Percentiles rank a stretch among this genome's conserved stretches.
phyloP scores from a whole-genome alignment of 139 green algal genomes.

The Volvox africanus region DNA sequence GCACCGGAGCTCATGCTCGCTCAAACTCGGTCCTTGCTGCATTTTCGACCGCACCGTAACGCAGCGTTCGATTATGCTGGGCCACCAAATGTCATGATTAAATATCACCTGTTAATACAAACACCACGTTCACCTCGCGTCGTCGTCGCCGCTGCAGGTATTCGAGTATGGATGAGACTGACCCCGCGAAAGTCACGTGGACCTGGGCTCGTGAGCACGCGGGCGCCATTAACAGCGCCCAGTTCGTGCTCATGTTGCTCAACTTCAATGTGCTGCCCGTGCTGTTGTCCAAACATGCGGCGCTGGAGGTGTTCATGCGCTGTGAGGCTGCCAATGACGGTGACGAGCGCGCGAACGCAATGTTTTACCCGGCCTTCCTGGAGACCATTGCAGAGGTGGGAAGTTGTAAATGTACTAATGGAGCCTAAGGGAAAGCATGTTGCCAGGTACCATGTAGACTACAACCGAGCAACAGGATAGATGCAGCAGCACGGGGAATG shows the following conservation, averaged over 20 bases:
- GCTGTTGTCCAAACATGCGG: slow-evolving; percentile 39
- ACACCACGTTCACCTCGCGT: neutral
- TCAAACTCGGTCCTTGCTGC: no score
- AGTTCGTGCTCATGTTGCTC: slow-evolving; percentile 47
- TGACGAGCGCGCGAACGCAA: slow-evolving; percentile 16
- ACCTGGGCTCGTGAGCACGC: slow-evolving; percentile 35
- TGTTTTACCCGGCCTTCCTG: slow-evolving; percentile 40
- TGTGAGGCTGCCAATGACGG: slow-evolving; percentile 39
- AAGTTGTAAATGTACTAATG: no score
- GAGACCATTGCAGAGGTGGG: slow-evolving; percentile 40
- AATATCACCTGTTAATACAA: no score
- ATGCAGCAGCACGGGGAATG: no score
- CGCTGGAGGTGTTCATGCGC: slow-evolving; percentile 23
- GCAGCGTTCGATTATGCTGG: no score
- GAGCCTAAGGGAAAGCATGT: no score
- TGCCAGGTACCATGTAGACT: no score
- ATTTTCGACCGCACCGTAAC: no score
- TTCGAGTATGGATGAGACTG: slow-evolving; percentile 18
- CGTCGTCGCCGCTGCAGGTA: slow-evolving; percentile 23
- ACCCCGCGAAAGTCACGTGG: slow-evolving; percentile 27
- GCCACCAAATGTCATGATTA: no score
- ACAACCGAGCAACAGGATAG: no score
- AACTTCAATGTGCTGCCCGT: slow-evolving; percentile 49
- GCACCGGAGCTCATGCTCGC: no score
- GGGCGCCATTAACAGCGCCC: slow-evolving; percentile 7